Conservation (phyloP, 257 asterid species). For the Orobanche coerulescens region DNA sequence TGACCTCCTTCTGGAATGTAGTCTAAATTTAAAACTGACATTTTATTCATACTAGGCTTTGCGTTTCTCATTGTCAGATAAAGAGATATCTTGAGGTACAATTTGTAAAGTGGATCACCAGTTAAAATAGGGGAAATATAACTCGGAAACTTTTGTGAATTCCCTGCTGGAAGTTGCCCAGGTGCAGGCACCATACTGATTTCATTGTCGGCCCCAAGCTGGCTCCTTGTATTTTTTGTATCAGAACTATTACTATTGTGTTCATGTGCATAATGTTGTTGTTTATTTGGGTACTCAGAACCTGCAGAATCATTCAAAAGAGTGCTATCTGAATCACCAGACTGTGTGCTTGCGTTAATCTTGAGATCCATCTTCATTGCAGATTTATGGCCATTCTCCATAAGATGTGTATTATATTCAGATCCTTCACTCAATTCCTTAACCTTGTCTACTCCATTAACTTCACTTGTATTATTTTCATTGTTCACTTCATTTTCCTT, state of each 20-base stretch:
- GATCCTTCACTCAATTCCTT: conserved; percentile 28
- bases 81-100: conserved; percentile 39
- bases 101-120: conserved; percentile 47
- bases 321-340: conserved; percentile 27
- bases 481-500: conserved; percentile 30
- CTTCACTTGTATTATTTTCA: conserved; percentile 24
- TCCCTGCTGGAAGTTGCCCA: conserved; percentile 32
- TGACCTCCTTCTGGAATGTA: conserved; percentile 69
- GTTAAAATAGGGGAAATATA: conserved; percentile 27
- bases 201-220: conserved; percentile 27
- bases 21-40: conserved; percentile 44
- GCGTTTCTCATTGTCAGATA: conserved; percentile 34
- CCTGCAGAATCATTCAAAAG: conserved; percentile 21
- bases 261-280: conserved; percentile 7
- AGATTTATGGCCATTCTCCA: conserved; percentile 22
- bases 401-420: conserved; percentile 23
- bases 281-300: conserved; percentile 16
- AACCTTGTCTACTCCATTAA: conserved; percentile 24
- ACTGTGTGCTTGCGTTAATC: conserved; percentile 19
- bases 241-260: conserved; percentile 14
- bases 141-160: conserved; percentile 30
- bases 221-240: conserved; percentile 23
- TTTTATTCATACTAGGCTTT: conserved; percentile 35
- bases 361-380: conserved; percentile 23
- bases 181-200: conserved; percentile 21